Percentiles rank a stretch among this genome's conserved stretches.
Evolutionary conservation across 2,329 filamentous ascomycete species (phyloP).

Genomic region (Corynespora cassiicola): DNA sequence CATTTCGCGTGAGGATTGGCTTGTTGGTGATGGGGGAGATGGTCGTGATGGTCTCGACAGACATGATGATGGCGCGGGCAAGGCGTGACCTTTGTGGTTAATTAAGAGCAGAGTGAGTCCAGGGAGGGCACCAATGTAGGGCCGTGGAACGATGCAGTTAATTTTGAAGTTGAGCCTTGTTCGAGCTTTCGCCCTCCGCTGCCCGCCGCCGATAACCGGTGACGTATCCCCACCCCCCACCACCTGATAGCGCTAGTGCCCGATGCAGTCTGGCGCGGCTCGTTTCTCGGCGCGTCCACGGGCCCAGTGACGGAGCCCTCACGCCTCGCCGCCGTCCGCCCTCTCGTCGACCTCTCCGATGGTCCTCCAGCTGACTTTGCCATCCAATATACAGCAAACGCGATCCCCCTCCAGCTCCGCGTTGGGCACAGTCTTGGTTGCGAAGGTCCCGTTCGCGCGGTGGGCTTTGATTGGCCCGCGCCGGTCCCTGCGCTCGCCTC

Average conservation of each 20-base stretch:
- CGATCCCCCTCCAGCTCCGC: conserved; percentile 10
- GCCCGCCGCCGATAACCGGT: conserved; percentile 12
- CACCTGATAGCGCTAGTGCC: conserved; percentile 1
- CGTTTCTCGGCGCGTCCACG: neutral
- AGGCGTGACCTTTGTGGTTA: conserved; percentile 14
- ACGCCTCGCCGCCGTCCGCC: too few species aligned
- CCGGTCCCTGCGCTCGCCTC: conserved; percentile 1
- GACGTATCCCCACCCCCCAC: conserved; percentile 14
- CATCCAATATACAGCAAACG: conserved; percentile 15
- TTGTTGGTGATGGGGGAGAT: conserved; percentile 92
- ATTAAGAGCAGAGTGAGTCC: conserved; percentile 20
- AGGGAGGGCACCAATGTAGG: conserved; percentile 18
- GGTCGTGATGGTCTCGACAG: conserved; percentile 69
- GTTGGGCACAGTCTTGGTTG: conserved; percentile 6
- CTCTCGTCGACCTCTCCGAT: too few species aligned
- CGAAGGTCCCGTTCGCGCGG: conserved; percentile 4
- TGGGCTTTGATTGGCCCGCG: neutral
- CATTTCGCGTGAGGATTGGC: conserved; percentile 79
- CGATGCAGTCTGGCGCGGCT: too few species aligned
- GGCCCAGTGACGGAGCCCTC: neutral
- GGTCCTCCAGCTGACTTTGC: conserved; percentile 16
- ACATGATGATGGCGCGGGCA: conserved; percentile 48
- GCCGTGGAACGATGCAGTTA: conserved; percentile 13
- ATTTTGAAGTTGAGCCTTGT: conserved; percentile 17
- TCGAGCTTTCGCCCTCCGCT: conserved; percentile 4